phyloP scores from a whole-genome alignment of 2,329 filamentous ascomycete genomes.

The Hysterium pulicare region DNA sequence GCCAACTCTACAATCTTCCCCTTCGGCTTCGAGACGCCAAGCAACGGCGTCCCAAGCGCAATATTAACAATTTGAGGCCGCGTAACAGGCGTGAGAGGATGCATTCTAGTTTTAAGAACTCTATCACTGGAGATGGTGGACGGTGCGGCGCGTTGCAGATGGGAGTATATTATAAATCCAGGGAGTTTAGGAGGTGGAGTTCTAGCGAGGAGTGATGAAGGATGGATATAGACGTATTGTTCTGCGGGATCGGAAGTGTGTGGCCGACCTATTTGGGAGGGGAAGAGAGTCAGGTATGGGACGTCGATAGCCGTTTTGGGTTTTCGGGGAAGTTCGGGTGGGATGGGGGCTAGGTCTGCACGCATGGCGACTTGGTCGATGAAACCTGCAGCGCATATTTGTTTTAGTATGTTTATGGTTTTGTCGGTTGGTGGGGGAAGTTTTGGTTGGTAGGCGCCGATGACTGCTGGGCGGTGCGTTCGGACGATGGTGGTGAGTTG shows the following conservation, averaged over 20 bases:
- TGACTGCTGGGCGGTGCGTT: slow-evolving; percentile 60
- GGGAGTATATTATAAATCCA: slow-evolving; percentile 81
- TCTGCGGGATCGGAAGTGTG: slow-evolving; percentile 49
- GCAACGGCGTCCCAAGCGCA: slow-evolving; percentile 77
- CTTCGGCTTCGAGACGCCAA: slow-evolving; percentile 85
- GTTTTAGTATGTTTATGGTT: slow-evolving; percentile 73
- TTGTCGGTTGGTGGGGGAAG: slow-evolving; percentile 62
- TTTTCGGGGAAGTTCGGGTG: slow-evolving; percentile 53
- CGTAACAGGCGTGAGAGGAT: slow-evolving; percentile 76
- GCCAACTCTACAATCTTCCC: slow-evolving; percentile 65
- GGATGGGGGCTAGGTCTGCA: slow-evolving; percentile 75
- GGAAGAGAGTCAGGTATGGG: slow-evolving; percentile 81
- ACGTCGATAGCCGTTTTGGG: slow-evolving; percentile 87
- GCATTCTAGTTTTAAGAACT: slow-evolving; percentile 71
- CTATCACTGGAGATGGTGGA: slow-evolving; percentile 35
- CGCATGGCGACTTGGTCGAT: slow-evolving; percentile 93
- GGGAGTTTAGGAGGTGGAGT: slow-evolving; percentile 59
- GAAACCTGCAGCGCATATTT: slow-evolving; percentile 89
- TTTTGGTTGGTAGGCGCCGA: slow-evolving; percentile 41
- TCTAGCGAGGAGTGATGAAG: slow-evolving; percentile 71
- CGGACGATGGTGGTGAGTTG: slow-evolving; percentile 82
- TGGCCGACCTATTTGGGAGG: slow-evolving; percentile 49
- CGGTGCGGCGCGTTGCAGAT: slow-evolving; percentile 68
- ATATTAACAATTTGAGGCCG: slow-evolving; percentile 72
- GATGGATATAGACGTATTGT: slow-evolving; percentile 80